These are phyloP conservation scores for Akebia trifoliata DNA, from an alignment of 164 flowering plant species.

Conservation along the genomic window DNA sequence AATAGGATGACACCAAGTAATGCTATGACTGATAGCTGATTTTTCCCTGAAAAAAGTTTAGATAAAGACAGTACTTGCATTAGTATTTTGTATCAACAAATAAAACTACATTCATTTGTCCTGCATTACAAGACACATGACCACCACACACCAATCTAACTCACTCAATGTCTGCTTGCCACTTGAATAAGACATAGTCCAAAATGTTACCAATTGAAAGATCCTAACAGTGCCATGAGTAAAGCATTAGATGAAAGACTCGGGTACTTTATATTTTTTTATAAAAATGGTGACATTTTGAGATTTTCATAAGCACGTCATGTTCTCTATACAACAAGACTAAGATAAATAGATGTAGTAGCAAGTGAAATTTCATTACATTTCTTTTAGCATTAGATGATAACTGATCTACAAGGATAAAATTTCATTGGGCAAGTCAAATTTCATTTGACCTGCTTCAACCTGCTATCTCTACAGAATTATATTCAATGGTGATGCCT, in stretches of 20 bases:
- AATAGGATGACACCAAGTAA: conserved; percentile 62
- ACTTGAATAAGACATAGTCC: conserved; percentile 1
- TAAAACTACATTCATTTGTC: background rate
- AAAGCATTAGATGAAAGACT: background rate
- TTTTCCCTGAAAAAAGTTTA: conserved; percentile 61
- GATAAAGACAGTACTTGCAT: no score
- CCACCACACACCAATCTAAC: background rate
- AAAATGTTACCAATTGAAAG: background rate
- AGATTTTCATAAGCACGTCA: background rate
- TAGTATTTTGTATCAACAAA: background rate
- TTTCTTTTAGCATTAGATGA: no score
- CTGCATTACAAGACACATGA: background rate
- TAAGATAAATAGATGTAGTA: background rate
- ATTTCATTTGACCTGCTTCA: no score
- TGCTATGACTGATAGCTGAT: conserved; percentile 81
- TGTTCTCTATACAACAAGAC: background rate
- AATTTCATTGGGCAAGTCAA: no score
- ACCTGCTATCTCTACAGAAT: no score
- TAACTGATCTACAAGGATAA: no score
- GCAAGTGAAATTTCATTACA: no score
- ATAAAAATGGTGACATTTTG: background rate
- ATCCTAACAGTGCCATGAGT: background rate
- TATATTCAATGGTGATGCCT: no score
- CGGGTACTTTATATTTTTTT: no score
- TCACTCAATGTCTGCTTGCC: background rate